Base-by-base conservation (phyloP, 2,329 filamentous ascomycete genomes). In the Penicillium sumatraense region DNA sequence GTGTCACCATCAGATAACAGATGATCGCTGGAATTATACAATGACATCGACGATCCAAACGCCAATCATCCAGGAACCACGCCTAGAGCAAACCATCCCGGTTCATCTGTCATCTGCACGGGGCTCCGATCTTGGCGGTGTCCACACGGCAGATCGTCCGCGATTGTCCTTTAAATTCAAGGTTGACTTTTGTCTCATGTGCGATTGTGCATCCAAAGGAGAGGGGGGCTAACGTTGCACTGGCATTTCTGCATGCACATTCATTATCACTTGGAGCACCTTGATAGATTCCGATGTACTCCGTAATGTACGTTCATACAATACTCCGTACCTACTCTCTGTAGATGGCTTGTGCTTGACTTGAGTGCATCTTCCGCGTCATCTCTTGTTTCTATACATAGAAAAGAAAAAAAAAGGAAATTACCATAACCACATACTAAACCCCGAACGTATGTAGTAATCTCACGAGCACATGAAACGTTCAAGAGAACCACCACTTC, bases 141-240 rank as follows among this genome's bases (percentile, higher is more conserved):
- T 63, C 65, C 64, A 70, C 51, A 66, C 70, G 70, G 70, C 70
- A 72, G 70, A 72, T 72, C 70, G 69, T 66, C 70, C 56, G 60
- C 52, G 66, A 70, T 69, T 70, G 61, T 62, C 67, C 64, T 61
- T 51, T 61, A 64, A 62, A 56, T 60, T 50, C 51, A 60, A 56
- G 55, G 57, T 59, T 63, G 58, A 31, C 46, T 42, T 51, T 45
- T 38, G 41, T 57, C 35, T 56, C 31, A 45, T 51, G 40, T 58
- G 48, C 46, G 27, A 44, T 26, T 26, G 40, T 26, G 40, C 40
- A 57, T 16, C 42, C 35, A 24, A 31, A 40, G 42, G 9, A 45
- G n/a, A 27, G 47, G 36, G 51, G 24, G 27, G 36, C 46, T 50
- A 42, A 56, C 38, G 54, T 51, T 51, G 45, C 49, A n/a, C n/a